These are phyloP conservation scores for Apiotrichum sp. DNA, from an alignment of 1,284 basidiomycete species.

Conservation along the genomic window DNA sequence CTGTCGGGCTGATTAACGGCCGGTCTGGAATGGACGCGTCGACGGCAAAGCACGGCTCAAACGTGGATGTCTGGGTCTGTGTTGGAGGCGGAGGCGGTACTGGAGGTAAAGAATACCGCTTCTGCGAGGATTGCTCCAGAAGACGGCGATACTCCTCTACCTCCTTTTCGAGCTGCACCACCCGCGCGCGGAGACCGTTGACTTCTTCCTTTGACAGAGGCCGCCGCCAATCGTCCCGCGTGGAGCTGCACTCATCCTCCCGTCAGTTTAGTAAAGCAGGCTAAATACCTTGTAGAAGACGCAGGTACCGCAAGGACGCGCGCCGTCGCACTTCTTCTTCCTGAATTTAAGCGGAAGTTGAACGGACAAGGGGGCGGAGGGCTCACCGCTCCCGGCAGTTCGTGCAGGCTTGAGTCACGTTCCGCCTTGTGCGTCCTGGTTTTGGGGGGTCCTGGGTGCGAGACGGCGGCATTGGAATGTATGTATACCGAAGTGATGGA, in stretches of 20 bases:
- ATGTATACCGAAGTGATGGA: too few relatives aligned
- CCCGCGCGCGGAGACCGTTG: constrained; percentile 22
- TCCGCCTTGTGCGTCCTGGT: background rate
- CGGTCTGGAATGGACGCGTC: too few relatives aligned
- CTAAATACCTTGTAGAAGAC: constrained; percentile 24
- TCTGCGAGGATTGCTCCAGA: too few relatives aligned
- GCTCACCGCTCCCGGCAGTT: constrained; percentile 6
- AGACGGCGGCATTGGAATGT: too few relatives aligned
- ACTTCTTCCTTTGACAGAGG: constrained; percentile 25
- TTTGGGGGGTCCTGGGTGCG: too few relatives aligned
- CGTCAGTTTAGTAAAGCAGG: too few relatives aligned
- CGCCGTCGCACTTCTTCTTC: constrained; percentile 38
- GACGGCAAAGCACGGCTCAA: too few relatives aligned
- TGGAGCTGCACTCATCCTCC: constrained; percentile 29
- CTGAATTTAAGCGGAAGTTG: constrained; percentile 9
- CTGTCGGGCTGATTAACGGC: background rate
- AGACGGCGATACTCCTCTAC: background rate
- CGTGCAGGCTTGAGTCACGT: constrained; percentile 7
- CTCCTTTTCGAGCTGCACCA: constrained; percentile 23
- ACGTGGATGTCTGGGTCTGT: too few relatives aligned
- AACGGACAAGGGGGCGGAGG: too few relatives aligned
- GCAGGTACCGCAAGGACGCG: constrained; percentile 35
- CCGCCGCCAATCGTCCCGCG: constrained; percentile 26
- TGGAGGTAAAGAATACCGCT: too few relatives aligned
- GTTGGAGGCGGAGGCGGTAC: too few relatives aligned